Conservation (phyloP, 371 early-diverging fungal genomes). For the Syncephalastrum monosporum region DNA sequence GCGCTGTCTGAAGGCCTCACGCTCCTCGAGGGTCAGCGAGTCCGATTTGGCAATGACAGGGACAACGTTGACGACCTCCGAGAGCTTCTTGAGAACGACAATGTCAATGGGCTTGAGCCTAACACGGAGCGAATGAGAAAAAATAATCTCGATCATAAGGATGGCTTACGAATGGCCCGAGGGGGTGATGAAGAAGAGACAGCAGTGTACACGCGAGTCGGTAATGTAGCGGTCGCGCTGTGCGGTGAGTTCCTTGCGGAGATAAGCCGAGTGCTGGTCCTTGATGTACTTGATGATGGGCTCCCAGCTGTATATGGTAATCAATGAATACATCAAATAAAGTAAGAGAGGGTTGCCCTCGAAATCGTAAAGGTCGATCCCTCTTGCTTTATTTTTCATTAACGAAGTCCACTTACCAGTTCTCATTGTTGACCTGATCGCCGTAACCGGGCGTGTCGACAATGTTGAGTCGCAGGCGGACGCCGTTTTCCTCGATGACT, state of each 20-base stretch:
- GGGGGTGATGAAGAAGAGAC: slow-evolving; percentile 73
- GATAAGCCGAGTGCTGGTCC: slow-evolving; percentile 85
- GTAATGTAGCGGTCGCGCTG: slow-evolving; percentile 78
- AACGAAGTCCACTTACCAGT: slow-evolving; percentile 49
- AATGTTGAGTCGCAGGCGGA: slow-evolving; percentile 75
- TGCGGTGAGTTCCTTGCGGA: slow-evolving; percentile 84
- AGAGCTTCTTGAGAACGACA: slow-evolving; percentile 65
- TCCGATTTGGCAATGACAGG: slow-evolving; percentile 87
- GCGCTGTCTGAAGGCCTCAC: slow-evolving; percentile 66
- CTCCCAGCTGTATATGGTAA: slow-evolving; percentile 62
- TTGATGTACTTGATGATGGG: slow-evolving; percentile 87
- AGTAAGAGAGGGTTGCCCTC: no score
- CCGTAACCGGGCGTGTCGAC: slow-evolving; percentile 79
- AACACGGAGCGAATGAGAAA: slow-evolving; percentile 3
- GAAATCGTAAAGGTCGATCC: neutral
- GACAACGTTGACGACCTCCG: slow-evolving; percentile 72
- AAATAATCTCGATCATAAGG: neutral
- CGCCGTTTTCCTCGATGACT: slow-evolving; percentile 81
- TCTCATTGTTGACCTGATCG: slow-evolving; percentile 84
- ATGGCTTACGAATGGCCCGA: slow-evolving; percentile 63
- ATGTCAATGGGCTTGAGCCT: slow-evolving; percentile 79
- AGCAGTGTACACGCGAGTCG: slow-evolving; percentile 78
- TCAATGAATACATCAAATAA: neutral
- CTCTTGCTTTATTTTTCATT: neutral
- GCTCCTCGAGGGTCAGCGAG: slow-evolving; percentile 73